These are phyloP conservation scores for Mortierella sp. DNA, from an alignment of 371 early-diverging fungal genomes.

Conservation along the genomic window DNA sequence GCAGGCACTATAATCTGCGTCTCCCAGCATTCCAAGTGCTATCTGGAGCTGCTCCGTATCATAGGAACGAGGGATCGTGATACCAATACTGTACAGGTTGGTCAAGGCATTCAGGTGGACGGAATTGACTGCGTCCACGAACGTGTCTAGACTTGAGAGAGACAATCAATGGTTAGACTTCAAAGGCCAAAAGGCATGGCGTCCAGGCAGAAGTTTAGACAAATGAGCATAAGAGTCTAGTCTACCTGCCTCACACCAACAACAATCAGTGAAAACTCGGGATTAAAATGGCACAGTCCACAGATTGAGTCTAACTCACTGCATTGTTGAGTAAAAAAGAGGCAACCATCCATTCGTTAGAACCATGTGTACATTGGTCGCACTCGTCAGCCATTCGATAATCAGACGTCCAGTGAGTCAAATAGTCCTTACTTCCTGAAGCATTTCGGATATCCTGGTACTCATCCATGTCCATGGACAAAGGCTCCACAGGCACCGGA, in stretches of 20 bases:
- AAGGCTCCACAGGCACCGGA: conserved; percentile 90
- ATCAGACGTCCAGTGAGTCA: too few species aligned
- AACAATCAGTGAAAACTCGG: conserved; percentile 70
- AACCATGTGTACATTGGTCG: too few species aligned
- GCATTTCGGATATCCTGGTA: conserved; percentile 87
- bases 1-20: conserved; percentile 74
- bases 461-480: conserved; percentile 91
- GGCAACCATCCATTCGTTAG: too few species aligned
- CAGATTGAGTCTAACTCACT: conserved; percentile 77
- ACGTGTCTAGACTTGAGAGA: conserved; percentile 75
- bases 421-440: conserved; percentile 65
- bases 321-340: neutral
- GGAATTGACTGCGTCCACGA: conserved; percentile 88
- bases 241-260: conserved; percentile 77
- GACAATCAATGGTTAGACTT: neutral
- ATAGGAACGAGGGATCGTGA: conserved; percentile 62
- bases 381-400: too few species aligned
- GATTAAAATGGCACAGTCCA: conserved; percentile 72
- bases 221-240: too few species aligned
- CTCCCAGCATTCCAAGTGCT: conserved; percentile 79
- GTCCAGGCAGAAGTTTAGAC: neutral
- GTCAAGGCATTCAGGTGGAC: conserved; percentile 85
- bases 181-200: neutral
- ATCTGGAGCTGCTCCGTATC: conserved; percentile 81
- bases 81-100: conserved; percentile 78